These are phyloP conservation scores for Microcos paniculata DNA, from an alignment of 345 rosid species.

Conservation along the genomic window DNA sequence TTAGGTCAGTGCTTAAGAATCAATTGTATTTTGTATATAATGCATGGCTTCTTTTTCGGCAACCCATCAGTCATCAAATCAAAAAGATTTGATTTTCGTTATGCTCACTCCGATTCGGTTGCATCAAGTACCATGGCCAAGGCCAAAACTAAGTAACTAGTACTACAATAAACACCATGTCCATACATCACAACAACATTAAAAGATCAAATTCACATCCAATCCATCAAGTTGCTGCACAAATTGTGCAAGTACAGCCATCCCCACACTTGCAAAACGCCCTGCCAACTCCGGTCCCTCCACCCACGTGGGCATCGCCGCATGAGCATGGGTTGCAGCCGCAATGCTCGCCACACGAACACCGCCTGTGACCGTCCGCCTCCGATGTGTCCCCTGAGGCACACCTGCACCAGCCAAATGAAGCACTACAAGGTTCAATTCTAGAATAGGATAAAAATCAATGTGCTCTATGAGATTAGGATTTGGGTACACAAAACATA, in stretches of 20 bases:
- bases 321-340: conserved; percentile 65
- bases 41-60: no score
- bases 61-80: no score
- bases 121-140: no score
- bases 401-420: not conserved
- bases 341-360: conserved; percentile 62
- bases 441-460: no score
- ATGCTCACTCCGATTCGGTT: not conserved
- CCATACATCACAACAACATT: not conserved
- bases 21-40: no score
- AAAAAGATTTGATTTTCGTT: no score
- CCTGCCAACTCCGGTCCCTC: conserved; percentile 19
- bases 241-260: conserved; percentile 38
- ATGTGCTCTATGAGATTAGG: no score
- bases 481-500: not conserved
- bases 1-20: no score
- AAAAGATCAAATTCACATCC: not conserved
- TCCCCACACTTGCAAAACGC: conserved; percentile 36
- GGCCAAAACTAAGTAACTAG: not conserved
- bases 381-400: not conserved
- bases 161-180: not conserved
- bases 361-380: conserved; percentile 28
- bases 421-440: no score
- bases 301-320: conserved; percentile 5
- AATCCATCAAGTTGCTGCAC: conserved; percentile 20